A percentile compares a stretch with the other conserved stretches of the same genome.
phyloP scores from a whole-genome alignment of 306 rosid genomes.

The Prunus persica region DNA sequence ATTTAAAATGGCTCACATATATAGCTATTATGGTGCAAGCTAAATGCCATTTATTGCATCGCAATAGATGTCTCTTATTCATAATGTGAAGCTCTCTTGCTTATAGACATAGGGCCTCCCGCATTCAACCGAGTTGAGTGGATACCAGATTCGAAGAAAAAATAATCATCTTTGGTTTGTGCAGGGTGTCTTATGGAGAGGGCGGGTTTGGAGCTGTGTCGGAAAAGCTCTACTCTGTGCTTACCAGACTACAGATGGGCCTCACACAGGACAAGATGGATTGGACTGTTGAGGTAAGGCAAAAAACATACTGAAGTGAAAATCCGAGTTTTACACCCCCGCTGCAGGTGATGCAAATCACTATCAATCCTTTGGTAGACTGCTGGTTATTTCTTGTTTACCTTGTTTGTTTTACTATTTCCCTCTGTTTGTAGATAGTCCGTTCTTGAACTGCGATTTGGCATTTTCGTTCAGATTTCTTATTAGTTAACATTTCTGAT shows the following conservation, averaged over 20 bases:
- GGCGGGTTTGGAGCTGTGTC: constrained; percentile 74
- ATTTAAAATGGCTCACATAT: neutral
- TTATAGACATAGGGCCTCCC: too few species aligned
- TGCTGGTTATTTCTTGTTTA: neutral
- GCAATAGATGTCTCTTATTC: too few species aligned
- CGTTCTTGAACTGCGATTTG: neutral
- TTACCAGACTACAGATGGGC: constrained; percentile 94
- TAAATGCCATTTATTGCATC: too few species aligned
- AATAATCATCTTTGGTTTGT: constrained; percentile 13
- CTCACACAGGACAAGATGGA: constrained; percentile 71
- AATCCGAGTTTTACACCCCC: neutral
- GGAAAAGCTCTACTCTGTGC: constrained; percentile 69
- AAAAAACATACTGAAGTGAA: constrained; percentile 15
- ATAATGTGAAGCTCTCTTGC: too few species aligned
- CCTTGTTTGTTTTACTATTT: neutral
- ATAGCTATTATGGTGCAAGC: neutral
- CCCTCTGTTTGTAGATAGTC: constrained; percentile 9
- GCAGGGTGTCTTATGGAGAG: constrained; percentile 62
- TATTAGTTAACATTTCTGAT: too few species aligned
- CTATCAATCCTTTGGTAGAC: neutral
- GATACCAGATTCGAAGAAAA: neutral
- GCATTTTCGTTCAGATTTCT: neutral
- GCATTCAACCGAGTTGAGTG: neutral
- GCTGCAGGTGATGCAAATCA: neutral
- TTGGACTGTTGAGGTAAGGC: constrained; percentile 82